phyloP scores from a whole-genome alignment of 345 rosid genomes.

The Populus simonii region DNA sequence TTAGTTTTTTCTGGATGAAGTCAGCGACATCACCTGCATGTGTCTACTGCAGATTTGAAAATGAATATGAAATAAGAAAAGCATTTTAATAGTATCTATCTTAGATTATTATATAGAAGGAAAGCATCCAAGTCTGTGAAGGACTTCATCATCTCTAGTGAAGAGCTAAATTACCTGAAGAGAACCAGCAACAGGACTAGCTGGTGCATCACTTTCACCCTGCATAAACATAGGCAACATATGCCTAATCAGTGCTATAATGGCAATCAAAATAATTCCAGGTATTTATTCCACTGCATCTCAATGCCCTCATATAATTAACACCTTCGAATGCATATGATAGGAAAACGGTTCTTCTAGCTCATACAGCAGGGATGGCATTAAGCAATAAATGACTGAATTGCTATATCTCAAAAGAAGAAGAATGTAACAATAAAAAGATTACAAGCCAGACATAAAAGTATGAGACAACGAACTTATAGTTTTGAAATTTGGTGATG shows the following conservation, averaged over 20 bases:
- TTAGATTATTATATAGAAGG: neutral
- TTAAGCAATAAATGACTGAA: neutral
- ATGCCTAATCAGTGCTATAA: slow-evolving; percentile 10
- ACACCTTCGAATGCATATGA: neutral
- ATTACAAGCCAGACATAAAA: no score
- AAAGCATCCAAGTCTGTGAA: neutral
- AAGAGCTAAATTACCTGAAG: slow-evolving; percentile 54
- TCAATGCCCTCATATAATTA: neutral
- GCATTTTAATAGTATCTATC: neutral
- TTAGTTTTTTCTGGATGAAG: slow-evolving; percentile 55
- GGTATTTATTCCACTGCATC: neutral
- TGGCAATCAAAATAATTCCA: neutral
- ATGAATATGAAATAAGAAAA: slow-evolving; percentile 16
- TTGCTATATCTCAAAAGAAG: neutral
- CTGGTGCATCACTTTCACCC: slow-evolving; percentile 88
- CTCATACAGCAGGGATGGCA: neutral
- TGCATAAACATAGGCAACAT: slow-evolving; percentile 23
- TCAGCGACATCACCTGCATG: slow-evolving; percentile 83
- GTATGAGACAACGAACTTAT: no score
- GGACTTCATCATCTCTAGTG: neutral
- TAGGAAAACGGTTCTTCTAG: neutral
- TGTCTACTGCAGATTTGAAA: slow-evolving; percentile 59
- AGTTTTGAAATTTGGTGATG: no score
- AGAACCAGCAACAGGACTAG: slow-evolving; percentile 64
- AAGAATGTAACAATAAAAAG: neutral